Evolutionary conservation across 768 basidiomycete species (phyloP).

Genomic region (Leccinum arenicola): DNA sequence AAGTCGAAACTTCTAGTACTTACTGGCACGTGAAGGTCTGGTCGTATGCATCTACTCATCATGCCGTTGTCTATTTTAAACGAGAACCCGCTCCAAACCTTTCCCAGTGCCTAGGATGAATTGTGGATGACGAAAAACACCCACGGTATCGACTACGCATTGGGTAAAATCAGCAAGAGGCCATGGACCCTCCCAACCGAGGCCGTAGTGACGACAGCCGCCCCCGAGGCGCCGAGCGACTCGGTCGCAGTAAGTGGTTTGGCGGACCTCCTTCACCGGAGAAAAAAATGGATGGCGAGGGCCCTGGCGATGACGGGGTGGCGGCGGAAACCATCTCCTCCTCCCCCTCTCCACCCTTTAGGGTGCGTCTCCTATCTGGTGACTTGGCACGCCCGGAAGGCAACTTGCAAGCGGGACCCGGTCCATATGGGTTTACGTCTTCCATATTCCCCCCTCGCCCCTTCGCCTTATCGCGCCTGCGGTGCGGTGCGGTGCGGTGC

Average conservation of each 20-base stretch:
- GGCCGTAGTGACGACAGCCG: neutral
- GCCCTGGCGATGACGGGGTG: neutral
- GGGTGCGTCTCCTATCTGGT: neutral
- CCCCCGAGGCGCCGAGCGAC: neutral
- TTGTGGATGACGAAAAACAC: neutral
- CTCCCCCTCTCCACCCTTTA: neutral
- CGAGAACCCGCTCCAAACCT: neutral
- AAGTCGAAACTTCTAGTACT: slow-evolving; percentile 4
- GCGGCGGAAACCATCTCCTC: neutral
- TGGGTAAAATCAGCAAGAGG: neutral
- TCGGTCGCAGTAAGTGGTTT: no score
- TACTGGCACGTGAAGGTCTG: slow-evolving; percentile 15
- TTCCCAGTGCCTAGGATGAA: slow-evolving; percentile 3
- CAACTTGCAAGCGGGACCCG: neutral
- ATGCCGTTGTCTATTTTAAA: neutral
- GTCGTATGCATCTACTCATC: slow-evolving; percentile 3
- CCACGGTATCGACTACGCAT: slow-evolving; percentile 5
- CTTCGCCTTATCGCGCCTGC: neutral
- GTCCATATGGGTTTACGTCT: slow-evolving; percentile 7
- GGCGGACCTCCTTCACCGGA: neutral
- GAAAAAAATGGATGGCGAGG: neutral
- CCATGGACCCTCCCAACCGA: neutral
- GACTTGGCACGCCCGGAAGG: neutral
- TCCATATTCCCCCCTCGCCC: neutral
- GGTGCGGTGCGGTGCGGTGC: neutral